Conservation (phyloP, 768 basidiomycete species). For the Suillus ampliporus region DNA sequence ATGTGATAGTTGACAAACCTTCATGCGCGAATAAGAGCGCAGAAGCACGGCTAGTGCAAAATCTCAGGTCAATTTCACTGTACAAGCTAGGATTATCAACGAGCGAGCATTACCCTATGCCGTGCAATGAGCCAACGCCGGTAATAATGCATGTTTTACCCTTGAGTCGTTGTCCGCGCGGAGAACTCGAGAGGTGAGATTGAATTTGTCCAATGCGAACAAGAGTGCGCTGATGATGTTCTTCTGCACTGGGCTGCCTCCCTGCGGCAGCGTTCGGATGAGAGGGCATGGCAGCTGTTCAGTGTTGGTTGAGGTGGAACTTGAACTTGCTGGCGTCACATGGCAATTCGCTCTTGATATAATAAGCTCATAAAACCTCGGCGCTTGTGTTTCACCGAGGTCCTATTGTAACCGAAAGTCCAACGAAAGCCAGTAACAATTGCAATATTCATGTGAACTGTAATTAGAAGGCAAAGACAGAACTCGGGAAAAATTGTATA, state of each 20-base stretch:
- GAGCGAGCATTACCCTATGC: constrained; percentile 73
- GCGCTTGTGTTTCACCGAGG: background rate
- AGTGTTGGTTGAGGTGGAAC: background rate
- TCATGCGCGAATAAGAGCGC: constrained; percentile 80
- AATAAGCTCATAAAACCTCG: background rate
- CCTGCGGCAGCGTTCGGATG: constrained; percentile 13
- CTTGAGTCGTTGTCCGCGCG: constrained; percentile 61
- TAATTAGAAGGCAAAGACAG: background rate
- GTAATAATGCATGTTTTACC: constrained; percentile 89
- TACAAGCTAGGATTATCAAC: constrained; percentile 14
- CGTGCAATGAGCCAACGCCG: constrained; percentile 84
- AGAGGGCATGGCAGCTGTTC: constrained; percentile 5
- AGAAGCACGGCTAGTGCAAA: constrained; percentile 61
- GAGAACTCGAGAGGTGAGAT: constrained; percentile 61
- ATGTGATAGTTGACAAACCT: constrained; percentile 48
- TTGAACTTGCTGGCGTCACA: background rate
- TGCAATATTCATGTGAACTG: background rate
- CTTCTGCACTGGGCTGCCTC: constrained; percentile 41
- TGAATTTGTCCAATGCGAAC: constrained; percentile 72
- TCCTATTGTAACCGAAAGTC: constrained; percentile 3
- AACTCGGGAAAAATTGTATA: background rate
- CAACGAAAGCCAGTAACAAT: background rate
- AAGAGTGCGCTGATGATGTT: constrained; percentile 64
- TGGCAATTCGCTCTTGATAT: background rate
- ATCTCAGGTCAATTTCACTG: constrained; percentile 10